Evolutionary conservation across 768 basidiomycete genomes (phyloP).

Genomic region (Leccinum obscurum): DNA sequence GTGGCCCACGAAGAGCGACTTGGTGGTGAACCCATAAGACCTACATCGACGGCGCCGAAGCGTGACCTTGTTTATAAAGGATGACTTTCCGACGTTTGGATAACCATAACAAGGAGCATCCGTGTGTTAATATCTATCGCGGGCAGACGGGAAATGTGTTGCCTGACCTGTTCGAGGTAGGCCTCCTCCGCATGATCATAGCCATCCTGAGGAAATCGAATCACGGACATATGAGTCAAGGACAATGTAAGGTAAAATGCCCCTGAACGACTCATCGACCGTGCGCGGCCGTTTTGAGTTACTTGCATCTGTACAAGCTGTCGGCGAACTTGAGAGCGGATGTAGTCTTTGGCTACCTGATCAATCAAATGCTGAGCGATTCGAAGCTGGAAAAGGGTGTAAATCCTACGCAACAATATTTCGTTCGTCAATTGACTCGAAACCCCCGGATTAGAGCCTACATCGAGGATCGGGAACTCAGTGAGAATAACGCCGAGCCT

Average conservation of each 20-base stretch:
- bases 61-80: constrained; percentile 99
- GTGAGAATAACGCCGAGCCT: constrained; percentile 89
- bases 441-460: constrained; percentile 43
- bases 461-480: constrained; percentile 95
- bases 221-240: constrained; percentile 1
- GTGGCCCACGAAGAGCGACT: constrained; percentile 39
- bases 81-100: constrained; percentile 99
- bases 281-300: constrained; percentile 94
- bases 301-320: constrained; percentile 96
- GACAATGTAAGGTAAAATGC: background rate
- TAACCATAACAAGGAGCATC: constrained; percentile 98
- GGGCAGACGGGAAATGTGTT: constrained; percentile 98
- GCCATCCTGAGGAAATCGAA: constrained; percentile 72
- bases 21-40: constrained; percentile 99
- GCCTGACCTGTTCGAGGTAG: constrained; percentile 98
- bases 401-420: constrained; percentile 56
- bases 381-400: constrained; percentile 96
- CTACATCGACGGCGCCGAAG: constrained; percentile 95
- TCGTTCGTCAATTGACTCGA: background rate
- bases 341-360: constrained; percentile 96
- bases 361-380: constrained; percentile 96
- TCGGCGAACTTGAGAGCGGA: constrained; percentile 80
- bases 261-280: constrained; percentile 70
- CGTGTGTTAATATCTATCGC: constrained; percentile 98
- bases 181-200: constrained; percentile 98